Conservation (phyloP, 148 eudicot genomes). For the Cornus florida region DNA sequence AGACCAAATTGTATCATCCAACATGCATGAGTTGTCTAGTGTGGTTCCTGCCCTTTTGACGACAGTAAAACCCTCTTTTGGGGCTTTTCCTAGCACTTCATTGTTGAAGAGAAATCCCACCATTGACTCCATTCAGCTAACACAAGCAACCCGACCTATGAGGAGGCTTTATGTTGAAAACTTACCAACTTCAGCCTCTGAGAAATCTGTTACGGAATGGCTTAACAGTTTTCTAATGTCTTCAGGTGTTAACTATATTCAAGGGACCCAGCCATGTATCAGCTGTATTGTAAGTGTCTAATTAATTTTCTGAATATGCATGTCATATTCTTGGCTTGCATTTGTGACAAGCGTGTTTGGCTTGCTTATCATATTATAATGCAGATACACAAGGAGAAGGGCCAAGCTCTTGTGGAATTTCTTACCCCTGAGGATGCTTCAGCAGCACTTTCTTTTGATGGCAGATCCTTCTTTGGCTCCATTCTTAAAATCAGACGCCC, state of each 20-base stretch:
- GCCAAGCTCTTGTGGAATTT: constrained; percentile 93
- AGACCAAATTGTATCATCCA: constrained; percentile 40
- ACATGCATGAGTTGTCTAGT: constrained; percentile 33
- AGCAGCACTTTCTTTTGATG: constrained; percentile 79
- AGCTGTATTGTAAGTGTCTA: constrained; percentile 80
- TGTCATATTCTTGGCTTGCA: neutral
- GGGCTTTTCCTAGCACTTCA: constrained; percentile 34
- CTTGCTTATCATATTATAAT: constrained; percentile 10
- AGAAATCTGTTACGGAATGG: constrained; percentile 72
- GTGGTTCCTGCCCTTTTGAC: constrained; percentile 40
- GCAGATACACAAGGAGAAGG: constrained; percentile 95
- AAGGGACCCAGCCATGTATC: constrained; percentile 81
- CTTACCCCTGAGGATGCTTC: constrained; percentile 99
- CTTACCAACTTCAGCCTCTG: constrained; percentile 71
- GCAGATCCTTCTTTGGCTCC: constrained; percentile 66
- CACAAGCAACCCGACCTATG: constrained; percentile 96
- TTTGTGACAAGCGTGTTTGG: neutral
- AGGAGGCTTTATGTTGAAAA: constrained; percentile 95
- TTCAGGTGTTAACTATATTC: constrained; percentile 63
- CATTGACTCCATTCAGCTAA: constrained; percentile 83
- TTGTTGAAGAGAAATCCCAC: constrained; percentile 46
- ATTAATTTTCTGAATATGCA: neutral
- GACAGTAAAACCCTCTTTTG: constrained; percentile 36
- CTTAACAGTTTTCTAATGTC: constrained; percentile 65
- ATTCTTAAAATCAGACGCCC: constrained; percentile 90